phyloP scores from a whole-genome alignment of 257 asterid genomes.

The Thymus mandschuricus region DNA sequence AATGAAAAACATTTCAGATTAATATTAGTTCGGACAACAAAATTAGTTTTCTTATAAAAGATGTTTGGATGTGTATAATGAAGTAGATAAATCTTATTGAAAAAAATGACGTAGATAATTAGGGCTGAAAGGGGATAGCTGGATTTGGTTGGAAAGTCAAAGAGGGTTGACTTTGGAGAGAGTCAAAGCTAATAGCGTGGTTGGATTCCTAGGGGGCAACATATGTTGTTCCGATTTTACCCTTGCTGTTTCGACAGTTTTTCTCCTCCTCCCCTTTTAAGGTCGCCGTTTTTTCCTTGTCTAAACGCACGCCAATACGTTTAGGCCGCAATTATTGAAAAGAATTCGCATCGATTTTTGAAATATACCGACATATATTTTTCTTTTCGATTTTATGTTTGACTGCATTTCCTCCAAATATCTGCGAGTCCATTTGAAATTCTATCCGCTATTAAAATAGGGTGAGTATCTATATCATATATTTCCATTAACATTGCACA shows the following conservation, averaged over 20 bases:
- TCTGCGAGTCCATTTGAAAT: neutral
- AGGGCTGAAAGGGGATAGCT: neutral
- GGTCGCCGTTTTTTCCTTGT: neutral
- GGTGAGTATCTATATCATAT: no score
- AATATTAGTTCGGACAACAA: no score
- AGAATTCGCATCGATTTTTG: neutral
- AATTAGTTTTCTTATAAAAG: no score
- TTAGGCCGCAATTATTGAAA: conserved; percentile 24
- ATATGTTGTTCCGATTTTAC: conserved; percentile 15
- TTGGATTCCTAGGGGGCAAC: conserved; percentile 38
- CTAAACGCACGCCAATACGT: neutral
- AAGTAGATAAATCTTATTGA: no score
- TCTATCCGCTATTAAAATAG: neutral
- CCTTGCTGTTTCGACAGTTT: neutral
- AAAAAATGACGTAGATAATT: conserved; percentile 4
- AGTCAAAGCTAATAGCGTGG: conserved; percentile 27
- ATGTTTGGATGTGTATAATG: no score
- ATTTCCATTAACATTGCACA: no score
- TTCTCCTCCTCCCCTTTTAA: neutral
- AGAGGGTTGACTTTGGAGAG: conserved; percentile 40
- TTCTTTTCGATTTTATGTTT: neutral
- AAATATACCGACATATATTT: neutral
- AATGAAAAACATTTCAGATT: no score
- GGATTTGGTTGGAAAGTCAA: conserved; percentile 29
- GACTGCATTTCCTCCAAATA: neutral